Evolutionary conservation across 768 basidiomycete genomes (phyloP), one percentile per base, ranked within the genome.

Genomic region (Rhodotorula diobovata): DNA sequence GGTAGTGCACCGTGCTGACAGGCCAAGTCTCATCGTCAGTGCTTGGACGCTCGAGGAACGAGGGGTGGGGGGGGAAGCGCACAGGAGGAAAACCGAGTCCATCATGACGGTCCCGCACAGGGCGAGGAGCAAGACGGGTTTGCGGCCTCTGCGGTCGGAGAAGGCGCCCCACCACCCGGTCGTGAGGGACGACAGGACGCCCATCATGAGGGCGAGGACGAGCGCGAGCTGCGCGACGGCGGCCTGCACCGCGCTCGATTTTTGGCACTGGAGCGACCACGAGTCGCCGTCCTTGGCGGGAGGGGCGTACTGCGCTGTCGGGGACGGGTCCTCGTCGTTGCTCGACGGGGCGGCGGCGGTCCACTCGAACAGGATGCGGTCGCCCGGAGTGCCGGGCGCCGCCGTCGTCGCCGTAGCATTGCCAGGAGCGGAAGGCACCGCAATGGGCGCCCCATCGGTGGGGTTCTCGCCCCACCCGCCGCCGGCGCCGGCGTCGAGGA

Each of bases 101-200:
- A 72, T 81, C 41, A 80, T 30, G 30, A 80, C 67, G 14, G 81
- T 72, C 20, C 82, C 81, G 12, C 75, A 34, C 45, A 80, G 66
- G 18, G 78, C 77, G 15, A 82, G 51, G 25, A 79, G 75, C 72
- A 83, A 76, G 55, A 82, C 77, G 34, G 72, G 76, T 25, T 79
- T 81, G 45, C 83, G 71, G 14, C 82, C 82, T 18, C 51, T 32
- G 35, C 79, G 67, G 68, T 83, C 82, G 6, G 79, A 80, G 12
- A 73, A 74, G 28, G 79, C 75, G 23, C 82, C 82, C 81, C 82
- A 83, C 71, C 76, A 82, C 2, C 81, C 81, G 21, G 81, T 81
- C 6, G 81, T 82, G 32, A 82, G 39, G 2, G 80, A 78, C 20
- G 80, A 76, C 28, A 83, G 72, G 11, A 81, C 67, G 28, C 82